Evolutionary conservation across 2,329 filamentous ascomycete species (phyloP).

Genomic region (Fusarium nematophilum): DNA sequence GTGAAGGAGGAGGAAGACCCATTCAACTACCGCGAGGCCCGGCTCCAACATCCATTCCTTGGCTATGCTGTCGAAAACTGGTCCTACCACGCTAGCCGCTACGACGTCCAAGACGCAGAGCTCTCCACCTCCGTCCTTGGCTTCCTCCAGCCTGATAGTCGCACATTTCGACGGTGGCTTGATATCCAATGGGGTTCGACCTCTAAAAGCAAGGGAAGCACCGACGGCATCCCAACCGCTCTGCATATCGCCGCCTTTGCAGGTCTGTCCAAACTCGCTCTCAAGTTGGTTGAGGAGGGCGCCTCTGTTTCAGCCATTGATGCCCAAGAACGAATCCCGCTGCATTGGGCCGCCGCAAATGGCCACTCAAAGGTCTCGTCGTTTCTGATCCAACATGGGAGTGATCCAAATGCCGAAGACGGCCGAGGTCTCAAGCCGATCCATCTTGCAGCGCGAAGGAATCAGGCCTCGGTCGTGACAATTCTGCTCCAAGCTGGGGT

Average conservation of each 20-base stretch:
- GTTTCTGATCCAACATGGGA: slow-evolving; percentile 22
- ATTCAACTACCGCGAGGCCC: slow-evolving; percentile 30
- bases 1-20: not conserved
- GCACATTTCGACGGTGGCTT: slow-evolving; percentile 33
- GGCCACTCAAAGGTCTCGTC: slow-evolving; percentile 25
- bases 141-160: slow-evolving; percentile 12
- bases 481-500: slow-evolving; percentile 27
- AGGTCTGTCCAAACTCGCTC: slow-evolving; percentile 27
- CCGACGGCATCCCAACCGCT: slow-evolving; percentile 22
- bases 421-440: slow-evolving; percentile 29
- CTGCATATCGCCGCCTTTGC: slow-evolving; percentile 37
- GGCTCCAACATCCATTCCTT: slow-evolving; percentile 33
- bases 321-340: slow-evolving; percentile 25
- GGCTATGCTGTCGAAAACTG: slow-evolving; percentile 37
- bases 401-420: slow-evolving; percentile 22
- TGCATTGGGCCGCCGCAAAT: slow-evolving; percentile 39
- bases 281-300: slow-evolving; percentile 8
- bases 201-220: slow-evolving; percentile 2
- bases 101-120: slow-evolving; percentile 28
- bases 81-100: slow-evolving; percentile 35
- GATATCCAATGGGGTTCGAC: slow-evolving; percentile 27
- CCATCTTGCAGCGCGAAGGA: slow-evolving; percentile 32
- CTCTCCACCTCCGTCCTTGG: slow-evolving; percentile 11
- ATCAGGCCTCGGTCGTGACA: slow-evolving; percentile 3
- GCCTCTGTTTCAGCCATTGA: slow-evolving; percentile 7